Evolutionary conservation across 106 monocot genomes (phyloP).

Genomic region (Ottelia alismoides): DNA sequence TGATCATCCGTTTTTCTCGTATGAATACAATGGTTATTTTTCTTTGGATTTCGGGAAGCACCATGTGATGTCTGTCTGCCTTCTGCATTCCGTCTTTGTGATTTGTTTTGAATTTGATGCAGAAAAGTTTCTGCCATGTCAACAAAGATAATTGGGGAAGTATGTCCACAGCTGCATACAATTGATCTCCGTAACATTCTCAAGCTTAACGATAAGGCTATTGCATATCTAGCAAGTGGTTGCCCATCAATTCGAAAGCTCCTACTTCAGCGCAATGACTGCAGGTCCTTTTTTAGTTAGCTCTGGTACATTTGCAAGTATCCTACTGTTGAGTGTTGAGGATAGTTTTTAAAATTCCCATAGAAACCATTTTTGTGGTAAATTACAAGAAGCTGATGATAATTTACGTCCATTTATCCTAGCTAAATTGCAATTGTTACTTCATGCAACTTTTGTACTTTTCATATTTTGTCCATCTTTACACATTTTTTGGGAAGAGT

Average conservation of each 20-base stretch:
- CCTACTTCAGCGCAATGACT: slow-evolving; percentile 36
- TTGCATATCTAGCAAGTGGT: slow-evolving; percentile 52
- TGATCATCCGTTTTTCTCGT: too few species aligned
- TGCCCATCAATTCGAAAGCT: slow-evolving; percentile 49
- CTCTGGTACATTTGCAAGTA: too few species aligned
- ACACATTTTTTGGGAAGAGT: too few species aligned
- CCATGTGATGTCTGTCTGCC: not conserved
- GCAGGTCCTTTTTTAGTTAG: too few species aligned
- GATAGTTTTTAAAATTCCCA: too few species aligned
- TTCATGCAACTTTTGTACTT: too few species aligned
- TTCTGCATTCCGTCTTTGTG: not conserved
- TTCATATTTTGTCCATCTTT: too few species aligned
- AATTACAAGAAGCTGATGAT: too few species aligned
- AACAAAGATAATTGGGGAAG: slow-evolving; percentile 46
- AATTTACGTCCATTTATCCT: too few species aligned
- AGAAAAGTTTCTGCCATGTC: slow-evolving; percentile 44
- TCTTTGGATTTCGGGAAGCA: not conserved
- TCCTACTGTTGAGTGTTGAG: too few species aligned
- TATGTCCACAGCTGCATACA: slow-evolving; percentile 31
- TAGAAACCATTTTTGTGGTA: too few species aligned
- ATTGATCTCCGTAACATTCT: slow-evolving; percentile 59
- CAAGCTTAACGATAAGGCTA: slow-evolving; percentile 48
- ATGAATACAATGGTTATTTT: not conserved
- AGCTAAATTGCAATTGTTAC: too few species aligned
- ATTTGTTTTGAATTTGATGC: slow-evolving; percentile 8